Base-by-base conservation (phyloP, 1,139 yeast genomes). In the Yamadazyma spencermartinsiae region DNA sequence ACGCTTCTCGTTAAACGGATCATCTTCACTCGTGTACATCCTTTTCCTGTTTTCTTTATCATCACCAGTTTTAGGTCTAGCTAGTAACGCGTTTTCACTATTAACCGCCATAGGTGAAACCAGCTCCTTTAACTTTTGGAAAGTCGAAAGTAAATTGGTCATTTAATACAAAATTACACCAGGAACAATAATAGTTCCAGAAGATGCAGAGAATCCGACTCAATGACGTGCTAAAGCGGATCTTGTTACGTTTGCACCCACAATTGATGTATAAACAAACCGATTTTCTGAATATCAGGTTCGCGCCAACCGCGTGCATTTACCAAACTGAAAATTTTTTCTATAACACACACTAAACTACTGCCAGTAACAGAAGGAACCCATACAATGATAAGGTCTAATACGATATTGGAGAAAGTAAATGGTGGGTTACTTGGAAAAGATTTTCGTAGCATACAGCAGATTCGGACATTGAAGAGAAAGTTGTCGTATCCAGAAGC, bases 1-100 rank as follows among this genome's bases (percentile, higher is more conserved):
- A n/a, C 20, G n/a, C 36, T 44, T 55, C 35, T 63, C 69, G 33
- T 58, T 51, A 38, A 64, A 64, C 2, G 69, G 69, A 43, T 63
- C 63, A 37, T 60, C 63, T 31, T 54, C 60, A 39, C 58, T 51
- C 16, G 52, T 43, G 28, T 28, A 41, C 39, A 48, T 46, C 32
- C 49, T 46, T 41, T 43, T 49, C n/a, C 20, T 14, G 17, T 15
- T 7, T 6, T 12, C 27, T 37, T 31, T 33, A 14, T 24, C 12
- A 4, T n/a, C 25, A 12, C 14, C 31, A 34, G 41, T 41, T 33
- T 32, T 29, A 12, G 29, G 14, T 20, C 10, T 7, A 13, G 5
- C 9, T 5, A 5, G 16, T 9, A 20, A 28, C 31, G 31, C 21
- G 19, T 9, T 19, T 30, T 36, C 43, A 15, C 35, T 34, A 35